These are phyloP conservation scores for Fomitopsis palustris DNA, from an alignment of 1,284 basidiomycete species.

Conservation along the genomic window DNA sequence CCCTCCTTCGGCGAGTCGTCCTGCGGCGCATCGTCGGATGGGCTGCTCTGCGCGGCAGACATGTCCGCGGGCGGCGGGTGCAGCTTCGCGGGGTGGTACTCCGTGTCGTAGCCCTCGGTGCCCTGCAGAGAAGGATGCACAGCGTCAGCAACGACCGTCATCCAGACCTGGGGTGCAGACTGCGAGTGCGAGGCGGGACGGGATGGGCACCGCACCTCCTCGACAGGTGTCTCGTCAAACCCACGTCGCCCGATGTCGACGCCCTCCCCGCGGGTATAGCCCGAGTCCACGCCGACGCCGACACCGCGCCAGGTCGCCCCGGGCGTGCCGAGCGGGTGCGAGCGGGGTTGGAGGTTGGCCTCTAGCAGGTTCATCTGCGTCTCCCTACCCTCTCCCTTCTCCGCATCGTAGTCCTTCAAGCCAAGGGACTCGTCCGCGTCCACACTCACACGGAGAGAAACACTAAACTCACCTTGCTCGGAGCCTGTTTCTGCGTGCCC, in stretches of 20 bases:
- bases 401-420: neutral
- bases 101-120: constrained; percentile 19
- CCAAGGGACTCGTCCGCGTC: neutral
- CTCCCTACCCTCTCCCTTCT: constrained; percentile 8
- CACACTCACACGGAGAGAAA: neutral
- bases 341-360: constrained; percentile 19
- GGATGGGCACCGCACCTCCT: constrained; percentile 2
- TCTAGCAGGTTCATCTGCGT: constrained; percentile 19
- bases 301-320: constrained; percentile 19
- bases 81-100: constrained; percentile 29
- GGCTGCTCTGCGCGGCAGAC: constrained; percentile 1
- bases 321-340: constrained; percentile 21
- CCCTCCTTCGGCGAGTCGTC: constrained; percentile 8
- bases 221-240: neutral
- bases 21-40: constrained; percentile 9
- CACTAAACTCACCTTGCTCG: constrained; percentile 5
- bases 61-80: constrained; percentile 17
- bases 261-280: constrained; percentile 12
- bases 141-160: neutral
- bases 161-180: neutral
- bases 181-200: neutral
- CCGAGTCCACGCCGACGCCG: constrained; percentile 13
- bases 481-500: neutral
- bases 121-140: constrained; percentile 20
- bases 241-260: constrained; percentile 12